phyloP scores from a whole-genome alignment of 495 filamentous ascomycete genomes.

The Cairneyella variabilis region DNA sequence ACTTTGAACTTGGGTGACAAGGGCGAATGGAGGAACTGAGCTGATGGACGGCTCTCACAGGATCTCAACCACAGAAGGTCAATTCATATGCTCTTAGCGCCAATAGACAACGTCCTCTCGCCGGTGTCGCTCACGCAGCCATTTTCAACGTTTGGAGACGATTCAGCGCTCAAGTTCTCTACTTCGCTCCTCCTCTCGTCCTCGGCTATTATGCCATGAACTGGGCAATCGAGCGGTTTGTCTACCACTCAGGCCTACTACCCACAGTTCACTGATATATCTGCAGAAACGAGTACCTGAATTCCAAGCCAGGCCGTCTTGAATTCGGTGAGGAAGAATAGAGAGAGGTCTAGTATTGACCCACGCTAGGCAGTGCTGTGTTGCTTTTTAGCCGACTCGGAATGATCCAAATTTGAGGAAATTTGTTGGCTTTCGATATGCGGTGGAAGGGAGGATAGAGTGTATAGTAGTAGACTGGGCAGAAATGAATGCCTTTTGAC shows the following conservation, averaged over 20 bases:
- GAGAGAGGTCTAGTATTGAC: constrained; percentile 15
- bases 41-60: constrained; percentile 23
- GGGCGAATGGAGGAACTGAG: too few relatives aligned
- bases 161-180: constrained; percentile 57
- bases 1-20: too few relatives aligned
- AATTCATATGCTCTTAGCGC: constrained; percentile 57
- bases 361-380: constrained; percentile 24
- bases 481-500: constrained; percentile 5
- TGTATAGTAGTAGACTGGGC: constrained; percentile 25
- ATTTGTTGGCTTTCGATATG: constrained; percentile 10
- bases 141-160: constrained; percentile 62
- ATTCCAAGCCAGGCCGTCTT: constrained; percentile 60
- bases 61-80: constrained; percentile 58
- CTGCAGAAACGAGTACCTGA: constrained; percentile 70
- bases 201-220: constrained; percentile 63
- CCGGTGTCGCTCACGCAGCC: constrained; percentile 56
- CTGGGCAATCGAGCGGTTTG: constrained; percentile 74
- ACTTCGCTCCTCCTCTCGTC: constrained; percentile 65
- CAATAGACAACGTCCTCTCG: constrained; percentile 63
- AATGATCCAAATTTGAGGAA: constrained; percentile 12
- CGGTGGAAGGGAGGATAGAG: constrained; percentile 7
- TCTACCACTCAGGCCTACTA: not conserved
- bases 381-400: constrained; percentile 21
- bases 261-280: not conserved
- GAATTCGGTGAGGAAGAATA: constrained; percentile 24